These are phyloP conservation scores for Andrographis paniculata DNA, from an alignment of 305 asterid genomes.

Conservation along the genomic window DNA sequence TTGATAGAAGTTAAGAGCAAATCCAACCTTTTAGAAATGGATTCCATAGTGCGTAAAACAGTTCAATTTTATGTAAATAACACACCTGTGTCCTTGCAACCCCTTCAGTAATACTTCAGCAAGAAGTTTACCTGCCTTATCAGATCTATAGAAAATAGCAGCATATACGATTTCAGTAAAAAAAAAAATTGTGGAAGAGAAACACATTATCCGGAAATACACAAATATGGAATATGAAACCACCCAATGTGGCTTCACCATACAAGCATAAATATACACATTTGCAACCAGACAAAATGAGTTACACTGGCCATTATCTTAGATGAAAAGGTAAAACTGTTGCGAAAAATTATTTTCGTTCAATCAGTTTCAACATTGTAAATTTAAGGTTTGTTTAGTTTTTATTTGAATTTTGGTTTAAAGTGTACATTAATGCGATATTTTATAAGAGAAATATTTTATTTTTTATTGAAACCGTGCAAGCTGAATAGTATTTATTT, in stretches of 20 bases:
- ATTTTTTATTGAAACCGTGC: too few relatives aligned
- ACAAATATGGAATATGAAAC: too few relatives aligned
- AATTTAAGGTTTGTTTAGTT: neutral
- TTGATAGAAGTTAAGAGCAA: conserved; percentile 8
- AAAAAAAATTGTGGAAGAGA: conserved; percentile 10
- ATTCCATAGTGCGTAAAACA: conserved; percentile 10
- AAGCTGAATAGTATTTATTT: too few relatives aligned
- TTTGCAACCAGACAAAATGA: neutral
- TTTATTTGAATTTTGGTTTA: too few relatives aligned
- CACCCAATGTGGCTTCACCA: neutral
- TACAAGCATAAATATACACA: neutral
- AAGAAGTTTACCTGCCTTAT: conserved; percentile 81
- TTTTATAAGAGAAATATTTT: too few relatives aligned
- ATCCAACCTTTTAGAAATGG: conserved; percentile 3
- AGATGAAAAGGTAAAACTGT: neutral
- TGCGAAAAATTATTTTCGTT: neutral
- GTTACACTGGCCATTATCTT: neutral
- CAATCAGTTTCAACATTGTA: conserved; percentile 1
- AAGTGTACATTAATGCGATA: too few relatives aligned
- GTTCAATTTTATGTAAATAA: conserved; percentile 4
- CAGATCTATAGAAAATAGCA: conserved; percentile 52
- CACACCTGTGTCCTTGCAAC: conserved; percentile 85
- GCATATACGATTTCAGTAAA: conserved; percentile 6
- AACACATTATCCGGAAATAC: neutral
- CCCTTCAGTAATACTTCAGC: conserved; percentile 88